Conservation (phyloP, 2,329 filamentous ascomycete species). For the Paecilomyces variotii region DNA sequence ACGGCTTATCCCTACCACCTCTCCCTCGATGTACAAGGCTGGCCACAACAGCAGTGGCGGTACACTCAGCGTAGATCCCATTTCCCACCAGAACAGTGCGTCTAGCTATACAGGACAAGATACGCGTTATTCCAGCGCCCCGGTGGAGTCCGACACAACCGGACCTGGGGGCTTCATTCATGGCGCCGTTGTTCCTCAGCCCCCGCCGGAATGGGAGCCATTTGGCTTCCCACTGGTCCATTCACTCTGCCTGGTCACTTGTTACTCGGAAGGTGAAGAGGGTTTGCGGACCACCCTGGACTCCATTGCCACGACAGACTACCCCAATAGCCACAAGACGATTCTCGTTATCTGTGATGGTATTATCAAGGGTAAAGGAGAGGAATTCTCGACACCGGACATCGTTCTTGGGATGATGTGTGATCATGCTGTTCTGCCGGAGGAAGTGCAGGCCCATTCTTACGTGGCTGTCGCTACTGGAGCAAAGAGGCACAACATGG, state of each 20-base stretch:
- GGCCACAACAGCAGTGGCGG: conserved; percentile 49
- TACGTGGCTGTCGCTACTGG: conserved; percentile 95
- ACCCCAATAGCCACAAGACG: conserved; percentile 97
- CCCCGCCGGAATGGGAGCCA: conserved; percentile 92
- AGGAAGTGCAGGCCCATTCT: conserved; percentile 83
- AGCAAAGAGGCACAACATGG: conserved; percentile 98
- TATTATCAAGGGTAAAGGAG: conserved; percentile 92
- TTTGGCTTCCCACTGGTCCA: conserved; percentile 94
- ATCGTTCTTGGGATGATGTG: conserved; percentile 90
- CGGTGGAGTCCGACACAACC: conserved; percentile 58
- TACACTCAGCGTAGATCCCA: conserved; percentile 42
- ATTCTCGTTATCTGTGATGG: conserved; percentile 96
- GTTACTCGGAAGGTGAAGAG: conserved; percentile 91
- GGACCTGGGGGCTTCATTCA: conserved; percentile 94
- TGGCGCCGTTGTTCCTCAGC: conserved; percentile 89
- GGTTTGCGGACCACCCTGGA: conserved; percentile 90
- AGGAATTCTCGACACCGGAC: conserved; percentile 78
- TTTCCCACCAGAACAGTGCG: conserved; percentile 34
- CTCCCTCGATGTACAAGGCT: conserved; percentile 62
- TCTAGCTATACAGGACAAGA: conserved; percentile 55
- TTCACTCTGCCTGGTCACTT: conserved; percentile 87
- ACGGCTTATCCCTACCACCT: conserved; percentile 54
- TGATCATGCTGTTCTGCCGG: conserved; percentile 69
- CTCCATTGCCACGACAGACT: conserved; percentile 94
- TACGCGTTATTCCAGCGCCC: conserved; percentile 43